These are phyloP conservation scores for Hypoxylon sp. DNA, from an alignment of 2,329 filamentous ascomycete genomes.

Conservation along the genomic window DNA sequence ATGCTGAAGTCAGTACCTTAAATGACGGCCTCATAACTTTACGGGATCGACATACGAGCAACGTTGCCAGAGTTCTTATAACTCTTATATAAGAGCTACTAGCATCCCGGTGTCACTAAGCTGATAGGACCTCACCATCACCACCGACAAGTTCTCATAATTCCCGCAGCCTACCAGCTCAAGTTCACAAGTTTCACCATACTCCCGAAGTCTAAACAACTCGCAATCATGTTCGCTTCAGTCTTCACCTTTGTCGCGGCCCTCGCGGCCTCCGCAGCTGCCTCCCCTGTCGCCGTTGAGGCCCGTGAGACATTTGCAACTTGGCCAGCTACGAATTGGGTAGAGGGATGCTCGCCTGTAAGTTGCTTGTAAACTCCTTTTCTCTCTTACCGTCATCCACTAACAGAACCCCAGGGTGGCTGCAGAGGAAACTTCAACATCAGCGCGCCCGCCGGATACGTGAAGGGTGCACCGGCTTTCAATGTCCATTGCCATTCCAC, in stretches of 20 bases:
- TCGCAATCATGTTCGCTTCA: slow-evolving; percentile 34
- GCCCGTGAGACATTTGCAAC: slow-evolving; percentile 18
- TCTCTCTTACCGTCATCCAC: not conserved
- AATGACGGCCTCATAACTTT: not conserved
- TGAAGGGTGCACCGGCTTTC: slow-evolving; percentile 46
- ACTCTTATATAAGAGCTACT: slow-evolving; percentile 21
- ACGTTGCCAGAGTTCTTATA: slow-evolving; percentile 3
- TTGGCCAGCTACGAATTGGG: slow-evolving; percentile 38
- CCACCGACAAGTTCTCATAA: slow-evolving; percentile 10
- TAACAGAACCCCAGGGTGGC: slow-evolving; percentile 38
- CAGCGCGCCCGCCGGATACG: slow-evolving; percentile 43
- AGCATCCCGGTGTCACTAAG: not conserved
- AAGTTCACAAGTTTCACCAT: slow-evolving; percentile 1
- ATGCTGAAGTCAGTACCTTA: not conserved
- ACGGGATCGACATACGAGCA: slow-evolving; percentile 21
- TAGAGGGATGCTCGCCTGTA: slow-evolving; percentile 45
- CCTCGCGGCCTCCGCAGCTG: slow-evolving; percentile 32
- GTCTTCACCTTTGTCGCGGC: slow-evolving; percentile 32
- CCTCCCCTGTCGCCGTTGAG: slow-evolving; percentile 14
- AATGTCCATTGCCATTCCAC: slow-evolving; percentile 47
- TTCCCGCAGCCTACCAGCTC: slow-evolving; percentile 1
- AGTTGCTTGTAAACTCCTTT: not conserved
- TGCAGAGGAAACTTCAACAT: slow-evolving; percentile 48
- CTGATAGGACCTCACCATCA: not conserved
- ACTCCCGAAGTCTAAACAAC: slow-evolving; percentile 2